Percentiles rank a stretch among this genome's conserved stretches.
phyloP scores from a whole-genome alignment of 2,329 filamentous ascomycete genomes.

The Lasiodiplodia sp. region DNA sequence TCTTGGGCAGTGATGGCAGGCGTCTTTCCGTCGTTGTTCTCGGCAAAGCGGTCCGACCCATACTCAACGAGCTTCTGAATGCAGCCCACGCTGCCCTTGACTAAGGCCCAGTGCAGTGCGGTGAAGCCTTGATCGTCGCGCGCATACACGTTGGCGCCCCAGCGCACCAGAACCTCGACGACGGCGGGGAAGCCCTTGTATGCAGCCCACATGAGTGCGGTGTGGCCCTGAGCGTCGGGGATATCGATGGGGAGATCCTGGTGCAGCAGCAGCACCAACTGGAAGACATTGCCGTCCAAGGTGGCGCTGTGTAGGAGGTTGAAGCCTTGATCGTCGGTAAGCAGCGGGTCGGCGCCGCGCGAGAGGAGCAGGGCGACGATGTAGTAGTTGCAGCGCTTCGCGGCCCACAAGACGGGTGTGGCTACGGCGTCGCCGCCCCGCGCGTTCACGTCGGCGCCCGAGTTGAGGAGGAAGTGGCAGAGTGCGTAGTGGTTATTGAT shows the following conservation, averaged over 20 bases:
- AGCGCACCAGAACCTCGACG: constrained; percentile 89
- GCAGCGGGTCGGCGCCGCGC: constrained; percentile 88
- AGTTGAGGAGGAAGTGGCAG: constrained; percentile 90
- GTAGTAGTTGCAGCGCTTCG: constrained; percentile 96
- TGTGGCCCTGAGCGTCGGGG: constrained; percentile 87
- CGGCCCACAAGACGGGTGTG: constrained; percentile 95
- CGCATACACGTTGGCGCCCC: constrained; percentile 93
- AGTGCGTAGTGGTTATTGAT: constrained; percentile 99
- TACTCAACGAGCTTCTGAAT: constrained; percentile 96
- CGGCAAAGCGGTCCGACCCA: constrained; percentile 89
- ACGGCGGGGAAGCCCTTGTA: constrained; percentile 96
- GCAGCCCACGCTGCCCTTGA: constrained; percentile 88
- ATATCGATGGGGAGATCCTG: constrained; percentile 96
- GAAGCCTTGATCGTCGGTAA: constrained; percentile 94
- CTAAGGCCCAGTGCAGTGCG: constrained; percentile 93
- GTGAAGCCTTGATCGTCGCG: constrained; percentile 93
- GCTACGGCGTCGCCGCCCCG: constrained; percentile 96
- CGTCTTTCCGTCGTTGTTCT: constrained; percentile 89
- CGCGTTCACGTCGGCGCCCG: constrained; percentile 88
- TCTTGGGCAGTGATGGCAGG: constrained; percentile 85
- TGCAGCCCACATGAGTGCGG: constrained; percentile 96
- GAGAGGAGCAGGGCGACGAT: constrained; percentile 91
- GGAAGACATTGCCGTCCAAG: constrained; percentile 92
- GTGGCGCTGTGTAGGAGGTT: constrained; percentile 97
- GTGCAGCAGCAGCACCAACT: constrained; percentile 88